Percentiles rank a stretch among this genome's conserved stretches.
Conservation (phyloP, 2,329 filamentous ascomycete genomes). For the Juglanconis oblonga region DNA sequence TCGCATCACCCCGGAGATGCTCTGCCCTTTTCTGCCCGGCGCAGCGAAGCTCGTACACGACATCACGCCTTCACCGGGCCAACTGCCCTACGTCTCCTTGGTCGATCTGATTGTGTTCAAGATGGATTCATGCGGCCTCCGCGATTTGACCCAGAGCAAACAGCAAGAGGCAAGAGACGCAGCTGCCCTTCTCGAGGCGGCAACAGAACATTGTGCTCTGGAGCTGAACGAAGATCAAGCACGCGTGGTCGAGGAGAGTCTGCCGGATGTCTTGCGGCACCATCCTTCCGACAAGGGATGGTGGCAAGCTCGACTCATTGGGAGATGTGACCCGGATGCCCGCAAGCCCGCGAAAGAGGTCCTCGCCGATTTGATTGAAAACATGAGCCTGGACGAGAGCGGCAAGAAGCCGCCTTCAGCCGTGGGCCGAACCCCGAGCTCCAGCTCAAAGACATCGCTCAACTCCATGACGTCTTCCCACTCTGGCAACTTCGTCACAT, state of each 20-base stretch:
- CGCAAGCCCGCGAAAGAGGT: slow-evolving; percentile 17
- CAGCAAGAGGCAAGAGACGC: slow-evolving; percentile 15
- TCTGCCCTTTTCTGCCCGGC: slow-evolving; percentile 16
- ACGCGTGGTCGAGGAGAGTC: slow-evolving; percentile 14
- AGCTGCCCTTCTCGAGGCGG: slow-evolving; percentile 13
- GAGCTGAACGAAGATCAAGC: slow-evolving; percentile 14
- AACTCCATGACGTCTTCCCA: slow-evolving; percentile 8
- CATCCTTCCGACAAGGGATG: slow-evolving; percentile 13
- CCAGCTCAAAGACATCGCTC: slow-evolving; percentile 15
- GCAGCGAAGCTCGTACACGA: slow-evolving; percentile 13
- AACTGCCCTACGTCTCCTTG: slow-evolving; percentile 16
- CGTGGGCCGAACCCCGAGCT: slow-evolving; percentile 11
- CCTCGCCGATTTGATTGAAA: slow-evolving; percentile 15
- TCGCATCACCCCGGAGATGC: slow-evolving; percentile 19
- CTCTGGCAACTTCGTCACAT: slow-evolving; percentile 4
- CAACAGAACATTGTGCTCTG: slow-evolving; percentile 17
- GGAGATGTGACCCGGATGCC: slow-evolving; percentile 15
- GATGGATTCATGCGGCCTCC: slow-evolving; percentile 17
- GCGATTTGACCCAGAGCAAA: slow-evolving; percentile 16
- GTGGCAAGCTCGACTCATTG: slow-evolving; percentile 17
- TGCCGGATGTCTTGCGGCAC: slow-evolving; percentile 15
- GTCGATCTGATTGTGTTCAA: slow-evolving; percentile 18
- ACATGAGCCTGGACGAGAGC: slow-evolving; percentile 15
- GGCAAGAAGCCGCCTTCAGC: slow-evolving; percentile 8
- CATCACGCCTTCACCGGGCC: slow-evolving; percentile 2